phyloP scores from a whole-genome alignment of 2,329 filamentous ascomycete species.

The Fusarium sp. region DNA sequence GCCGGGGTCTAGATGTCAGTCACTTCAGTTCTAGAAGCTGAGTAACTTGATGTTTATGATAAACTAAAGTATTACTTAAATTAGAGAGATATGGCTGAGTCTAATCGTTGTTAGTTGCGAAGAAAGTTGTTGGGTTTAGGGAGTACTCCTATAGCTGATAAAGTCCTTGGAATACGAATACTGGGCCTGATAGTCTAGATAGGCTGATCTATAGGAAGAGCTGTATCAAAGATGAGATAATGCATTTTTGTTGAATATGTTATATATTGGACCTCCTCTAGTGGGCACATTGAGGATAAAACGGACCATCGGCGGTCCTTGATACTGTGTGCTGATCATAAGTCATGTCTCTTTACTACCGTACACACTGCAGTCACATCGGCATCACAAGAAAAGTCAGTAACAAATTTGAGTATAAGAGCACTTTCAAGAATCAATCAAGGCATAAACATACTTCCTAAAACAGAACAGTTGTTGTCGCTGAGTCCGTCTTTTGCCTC shows the following conservation, averaged over 20 bases:
- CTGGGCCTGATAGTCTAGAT: background rate
- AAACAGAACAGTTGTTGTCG: background rate
- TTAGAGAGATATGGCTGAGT: background rate
- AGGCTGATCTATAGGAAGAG: background rate
- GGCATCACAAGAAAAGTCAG: background rate
- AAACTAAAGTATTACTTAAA: background rate
- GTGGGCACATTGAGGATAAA: background rate
- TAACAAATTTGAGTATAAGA: background rate
- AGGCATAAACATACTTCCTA: background rate
- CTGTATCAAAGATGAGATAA: background rate
- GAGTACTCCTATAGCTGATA: background rate
- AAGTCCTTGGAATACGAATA: background rate
- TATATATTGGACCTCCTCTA: background rate
- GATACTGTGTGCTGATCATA: background rate
- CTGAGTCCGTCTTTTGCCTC: conserved; percentile 20
- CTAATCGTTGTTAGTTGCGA: background rate
- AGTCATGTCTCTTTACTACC: background rate
- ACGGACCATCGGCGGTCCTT: background rate
- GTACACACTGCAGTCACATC: background rate
- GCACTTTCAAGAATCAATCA: background rate
- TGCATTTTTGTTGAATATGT: background rate
- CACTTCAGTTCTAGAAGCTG: conserved; percentile 29
- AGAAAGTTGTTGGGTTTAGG: background rate
- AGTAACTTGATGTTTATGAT: conserved; percentile 6
- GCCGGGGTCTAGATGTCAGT: conserved; percentile 18